These are phyloP conservation scores for Jacaranda mimosifolia DNA, from an alignment of 257 asterid species.

Conservation along the genomic window DNA sequence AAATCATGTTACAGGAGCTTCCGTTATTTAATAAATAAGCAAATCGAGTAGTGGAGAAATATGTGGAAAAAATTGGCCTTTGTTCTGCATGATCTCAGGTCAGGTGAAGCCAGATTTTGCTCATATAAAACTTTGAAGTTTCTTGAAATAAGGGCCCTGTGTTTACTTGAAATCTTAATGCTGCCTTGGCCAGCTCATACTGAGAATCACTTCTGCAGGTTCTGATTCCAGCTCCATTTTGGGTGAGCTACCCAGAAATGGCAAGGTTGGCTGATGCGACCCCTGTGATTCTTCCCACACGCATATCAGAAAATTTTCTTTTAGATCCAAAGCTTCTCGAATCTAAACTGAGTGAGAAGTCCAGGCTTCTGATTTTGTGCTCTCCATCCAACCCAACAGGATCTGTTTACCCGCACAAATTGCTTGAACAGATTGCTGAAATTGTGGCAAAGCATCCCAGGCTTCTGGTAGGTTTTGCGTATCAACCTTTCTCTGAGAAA, in stretches of 20 bases:
- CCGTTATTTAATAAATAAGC: too few species aligned
- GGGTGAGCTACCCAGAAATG: conserved; percentile 99
- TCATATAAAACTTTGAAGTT: too few species aligned
- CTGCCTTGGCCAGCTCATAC: background rate
- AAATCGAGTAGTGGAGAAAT: too few species aligned
- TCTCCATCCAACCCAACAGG: conserved; percentile 99
- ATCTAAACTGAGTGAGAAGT: conserved; percentile 78
- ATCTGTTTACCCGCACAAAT: conserved; percentile 82
- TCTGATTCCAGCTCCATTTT: conserved; percentile 88
- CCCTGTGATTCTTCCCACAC: conserved; percentile 86
- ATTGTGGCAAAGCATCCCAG: conserved; percentile 91
- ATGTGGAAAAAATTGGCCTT: too few species aligned
- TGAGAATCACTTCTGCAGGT: conserved; percentile 59
- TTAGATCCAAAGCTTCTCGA: conserved; percentile 85
- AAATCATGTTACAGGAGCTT: too few species aligned
- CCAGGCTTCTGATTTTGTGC: conserved; percentile 91
- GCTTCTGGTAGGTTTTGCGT: conserved; percentile 70
- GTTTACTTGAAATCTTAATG: background rate
- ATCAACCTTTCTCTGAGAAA: background rate
- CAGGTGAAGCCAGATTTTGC: too few species aligned
- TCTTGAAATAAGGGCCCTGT: too few species aligned
- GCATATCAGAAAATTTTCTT: conserved; percentile 84
- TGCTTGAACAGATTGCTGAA: conserved; percentile 91
- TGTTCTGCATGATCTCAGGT: too few species aligned
- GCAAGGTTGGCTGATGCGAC: conserved; percentile 95